phyloP scores from a whole-genome alignment of 768 basidiomycete species.

The Lactarius quietus region DNA sequence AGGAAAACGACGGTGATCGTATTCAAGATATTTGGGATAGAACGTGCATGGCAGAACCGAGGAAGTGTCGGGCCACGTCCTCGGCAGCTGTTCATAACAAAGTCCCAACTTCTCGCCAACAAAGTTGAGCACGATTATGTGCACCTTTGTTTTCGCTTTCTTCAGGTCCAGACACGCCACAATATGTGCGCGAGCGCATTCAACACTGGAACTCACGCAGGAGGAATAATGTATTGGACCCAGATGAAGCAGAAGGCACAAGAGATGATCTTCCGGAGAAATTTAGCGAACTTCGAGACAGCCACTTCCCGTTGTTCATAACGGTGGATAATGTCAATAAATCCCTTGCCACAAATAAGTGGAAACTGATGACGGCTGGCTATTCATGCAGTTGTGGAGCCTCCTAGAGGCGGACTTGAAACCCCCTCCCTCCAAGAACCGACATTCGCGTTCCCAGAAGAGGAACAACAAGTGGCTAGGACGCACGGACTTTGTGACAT shows the following conservation, averaged over 20 bases:
- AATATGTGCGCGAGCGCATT: constrained; percentile 38
- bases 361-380: background rate
- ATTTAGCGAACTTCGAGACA: constrained; percentile 54
- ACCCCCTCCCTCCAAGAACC: background rate
- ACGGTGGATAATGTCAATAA: constrained; percentile 56
- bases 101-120: constrained; percentile 61
- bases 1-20: constrained; percentile 78
- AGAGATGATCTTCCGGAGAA: constrained; percentile 46
- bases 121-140: constrained; percentile 68
- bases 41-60: constrained; percentile 48
- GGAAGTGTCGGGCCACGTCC: constrained; percentile 42
- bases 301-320: constrained; percentile 67
- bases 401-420: constrained; percentile 47
- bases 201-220: constrained; percentile 19
- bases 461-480: constrained; percentile 2
- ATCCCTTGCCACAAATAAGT: background rate
- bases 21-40: constrained; percentile 69
- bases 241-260: constrained; percentile 43
- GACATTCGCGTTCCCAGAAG: constrained; percentile 6
- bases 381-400: constrained; percentile 47
- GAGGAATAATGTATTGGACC: constrained; percentile 35
- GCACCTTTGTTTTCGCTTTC: constrained; percentile 48
- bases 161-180: constrained; percentile 35
- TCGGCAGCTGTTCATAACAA: constrained; percentile 70
- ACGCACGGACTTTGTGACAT: constrained; percentile 36